A percentile compares a stretch with the other conserved stretches of the same genome.
Evolutionary conservation across 2,329 filamentous ascomycete genomes (phyloP).

Genomic region (Cadophora luteo-olivacea): DNA sequence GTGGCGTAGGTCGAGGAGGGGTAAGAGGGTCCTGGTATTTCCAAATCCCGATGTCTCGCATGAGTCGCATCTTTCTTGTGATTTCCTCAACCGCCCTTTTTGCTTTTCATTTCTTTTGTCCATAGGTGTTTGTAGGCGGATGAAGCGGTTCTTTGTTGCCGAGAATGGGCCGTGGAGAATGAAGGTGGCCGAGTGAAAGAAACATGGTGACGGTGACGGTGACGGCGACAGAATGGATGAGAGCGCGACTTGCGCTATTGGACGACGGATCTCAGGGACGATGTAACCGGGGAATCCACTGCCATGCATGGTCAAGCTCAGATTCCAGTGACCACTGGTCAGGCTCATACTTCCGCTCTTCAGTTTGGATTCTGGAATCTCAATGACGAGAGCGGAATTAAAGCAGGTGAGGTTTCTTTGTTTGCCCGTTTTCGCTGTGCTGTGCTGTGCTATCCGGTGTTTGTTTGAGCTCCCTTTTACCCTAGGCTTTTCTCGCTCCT

Average conservation of each 20-base stretch:
- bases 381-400: neutral
- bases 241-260: neutral
- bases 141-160: slow-evolving; percentile 4
- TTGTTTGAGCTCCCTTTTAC: no score
- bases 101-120: neutral
- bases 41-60: neutral
- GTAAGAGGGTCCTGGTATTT: neutral
- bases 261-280: slow-evolving; percentile 11
- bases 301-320: neutral
- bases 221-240: neutral
- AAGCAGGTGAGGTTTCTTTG: neutral
- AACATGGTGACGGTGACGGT: no score
- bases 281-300: neutral
- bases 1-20: neutral
- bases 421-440: neutral
- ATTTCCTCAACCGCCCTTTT: neutral
- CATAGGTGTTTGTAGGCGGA: neutral
- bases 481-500: no score
- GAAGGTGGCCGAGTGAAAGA: no score
- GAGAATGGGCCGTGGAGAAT: neutral
- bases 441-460: no score
- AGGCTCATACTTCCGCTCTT: neutral
- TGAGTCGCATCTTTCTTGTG: neutral
- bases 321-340: neutral
- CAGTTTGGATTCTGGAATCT: neutral